These are phyloP conservation scores for Smallanthus sonchifolius DNA, from an alignment of 129 eudicot species.

Conservation along the genomic window DNA sequence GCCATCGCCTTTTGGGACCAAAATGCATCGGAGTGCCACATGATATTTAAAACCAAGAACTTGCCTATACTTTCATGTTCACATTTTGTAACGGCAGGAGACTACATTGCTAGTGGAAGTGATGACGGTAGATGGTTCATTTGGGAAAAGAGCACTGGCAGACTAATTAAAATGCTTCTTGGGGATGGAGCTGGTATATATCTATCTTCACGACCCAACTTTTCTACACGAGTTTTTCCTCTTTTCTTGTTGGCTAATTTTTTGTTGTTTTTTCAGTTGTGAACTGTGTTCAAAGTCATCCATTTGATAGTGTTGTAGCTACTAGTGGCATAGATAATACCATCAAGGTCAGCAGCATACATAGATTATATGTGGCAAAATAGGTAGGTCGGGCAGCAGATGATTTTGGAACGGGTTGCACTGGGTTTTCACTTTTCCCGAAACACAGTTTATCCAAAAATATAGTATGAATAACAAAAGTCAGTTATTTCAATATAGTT, in stretches of 20 bases:
- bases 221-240: not conserved
- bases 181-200: constrained; percentile 88
- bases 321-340: constrained; percentile 98
- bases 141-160: constrained; percentile 95
- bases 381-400: not conserved
- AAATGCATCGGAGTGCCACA: too few relatives aligned
- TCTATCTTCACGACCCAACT: not conserved
- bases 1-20: too few relatives aligned
- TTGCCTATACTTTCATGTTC: constrained; percentile 7
- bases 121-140: constrained; percentile 99
- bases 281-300: constrained; percentile 96
- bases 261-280: constrained; percentile 55
- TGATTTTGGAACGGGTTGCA: not conserved
- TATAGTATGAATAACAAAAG: not conserved
- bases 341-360: constrained; percentile 57
- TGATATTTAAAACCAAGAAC: too few relatives aligned
- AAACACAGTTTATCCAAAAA: not conserved
- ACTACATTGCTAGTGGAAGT: constrained; percentile 92
- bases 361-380: not conserved
- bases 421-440: not conserved
- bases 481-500: not conserved
- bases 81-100: constrained; percentile 51
- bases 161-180: constrained; percentile 71
- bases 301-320: constrained; percentile 75
- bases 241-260: constrained; percentile 11